Evolutionary conservation across 192 early-diverging fungal species (phyloP).

Genomic region (Chytriomyces hyalinus): DNA sequence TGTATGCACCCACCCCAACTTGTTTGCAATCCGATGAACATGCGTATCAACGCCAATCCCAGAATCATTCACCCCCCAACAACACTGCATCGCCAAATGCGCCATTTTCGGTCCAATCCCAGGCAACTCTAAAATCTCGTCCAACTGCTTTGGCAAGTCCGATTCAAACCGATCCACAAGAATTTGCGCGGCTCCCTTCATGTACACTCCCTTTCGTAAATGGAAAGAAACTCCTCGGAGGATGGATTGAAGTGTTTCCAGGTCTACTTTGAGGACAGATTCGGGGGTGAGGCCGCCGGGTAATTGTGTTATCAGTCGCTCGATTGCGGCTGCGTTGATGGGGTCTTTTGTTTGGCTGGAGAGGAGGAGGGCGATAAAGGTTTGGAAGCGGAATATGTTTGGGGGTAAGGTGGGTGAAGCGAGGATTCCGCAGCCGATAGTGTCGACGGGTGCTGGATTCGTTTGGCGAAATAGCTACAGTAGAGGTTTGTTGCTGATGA

Average conservation of each 20-base stretch:
- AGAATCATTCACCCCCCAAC: conserved; percentile 79
- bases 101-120: conserved; percentile 97
- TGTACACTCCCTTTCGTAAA: conserved; percentile 79
- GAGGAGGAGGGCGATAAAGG: conserved; percentile 83
- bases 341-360: conserved; percentile 95
- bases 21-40: conserved; percentile 88
- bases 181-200: conserved; percentile 79
- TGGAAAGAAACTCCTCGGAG: conserved; percentile 85
- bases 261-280: conserved; percentile 64
- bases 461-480: conserved; percentile 71
- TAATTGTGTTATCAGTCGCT: conserved; percentile 64
- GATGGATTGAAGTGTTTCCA: conserved; percentile 74
- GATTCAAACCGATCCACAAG: conserved; percentile 71
- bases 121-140: conserved; percentile 77
- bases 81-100: conserved; percentile 80
- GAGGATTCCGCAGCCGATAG: conserved; percentile 83
- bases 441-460: conserved; percentile 80
- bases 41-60: conserved; percentile 98
- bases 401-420: conserved; percentile 55
- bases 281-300: conserved; percentile 74
- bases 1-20: conserved; percentile 85
- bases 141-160: conserved; percentile 84
- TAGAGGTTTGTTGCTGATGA: conserved; percentile 20
- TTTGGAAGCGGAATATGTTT: conserved; percentile 42
- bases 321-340: conserved; percentile 79